These are phyloP conservation scores for Leccinum fallax DNA, from an alignment of 1,284 basidiomycete genomes.

Conservation along the genomic window DNA sequence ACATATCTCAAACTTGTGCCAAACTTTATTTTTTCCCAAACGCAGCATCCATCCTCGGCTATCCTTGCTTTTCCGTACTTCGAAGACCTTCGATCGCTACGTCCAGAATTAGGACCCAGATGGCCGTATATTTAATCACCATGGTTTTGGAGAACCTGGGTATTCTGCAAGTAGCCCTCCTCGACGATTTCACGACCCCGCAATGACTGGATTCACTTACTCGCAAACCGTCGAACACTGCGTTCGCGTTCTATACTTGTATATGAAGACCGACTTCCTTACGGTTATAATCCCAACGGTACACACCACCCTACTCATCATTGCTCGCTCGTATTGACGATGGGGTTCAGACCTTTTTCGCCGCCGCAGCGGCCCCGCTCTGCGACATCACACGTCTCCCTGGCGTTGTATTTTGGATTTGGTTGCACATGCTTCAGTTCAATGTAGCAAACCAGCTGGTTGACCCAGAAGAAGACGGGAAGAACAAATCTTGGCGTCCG, in stretches of 20 bases:
- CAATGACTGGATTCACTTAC: conserved; percentile 21
- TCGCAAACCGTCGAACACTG: conserved; percentile 13
- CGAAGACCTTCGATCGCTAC: conserved; percentile 11
- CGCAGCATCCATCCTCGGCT: conserved; percentile 8
- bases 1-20: neutral
- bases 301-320: neutral
- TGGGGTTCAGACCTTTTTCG: conserved; percentile 39
- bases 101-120: conserved; percentile 7
- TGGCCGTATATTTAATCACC: conserved; percentile 26
- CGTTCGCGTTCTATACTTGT: conserved; percentile 33
- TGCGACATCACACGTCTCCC: conserved; percentile 24
- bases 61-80: neutral
- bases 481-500: conserved; percentile 45
- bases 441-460: conserved; percentile 47
- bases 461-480: conserved; percentile 41
- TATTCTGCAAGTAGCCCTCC: conserved; percentile 1
- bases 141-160: neutral
- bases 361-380: conserved; percentile 37
- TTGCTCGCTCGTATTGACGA: neutral
- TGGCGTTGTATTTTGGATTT: conserved; percentile 44
- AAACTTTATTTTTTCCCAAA: conserved; percentile 9
- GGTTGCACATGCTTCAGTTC: conserved; percentile 48
- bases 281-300: conserved; percentile 46
- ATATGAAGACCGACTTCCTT: conserved; percentile 44
- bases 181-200: conserved; percentile 26